Evolutionary conservation across 352 stramenopile genomes (phyloP).

Genomic region (Phytophthora pseudosyringae): DNA sequence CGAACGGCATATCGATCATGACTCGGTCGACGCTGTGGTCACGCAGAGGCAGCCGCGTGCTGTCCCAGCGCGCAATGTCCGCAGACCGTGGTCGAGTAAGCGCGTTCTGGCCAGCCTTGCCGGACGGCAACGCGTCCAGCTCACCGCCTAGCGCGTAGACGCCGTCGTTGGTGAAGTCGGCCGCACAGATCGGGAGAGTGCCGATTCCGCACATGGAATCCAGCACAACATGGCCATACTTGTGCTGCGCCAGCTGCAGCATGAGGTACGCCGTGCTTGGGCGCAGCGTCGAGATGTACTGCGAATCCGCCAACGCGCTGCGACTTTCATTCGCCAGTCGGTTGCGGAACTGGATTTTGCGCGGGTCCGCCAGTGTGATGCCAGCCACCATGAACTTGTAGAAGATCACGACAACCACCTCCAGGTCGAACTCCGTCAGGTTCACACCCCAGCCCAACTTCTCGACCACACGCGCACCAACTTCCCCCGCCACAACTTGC

Average conservation of each 20-base stretch:
- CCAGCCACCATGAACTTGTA: conserved; percentile 72
- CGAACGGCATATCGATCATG: conserved; percentile 84
- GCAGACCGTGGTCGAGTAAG: conserved; percentile 40
- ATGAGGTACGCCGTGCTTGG: conserved; percentile 83
- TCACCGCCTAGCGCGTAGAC: conserved; percentile 77
- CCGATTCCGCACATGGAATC: conserved; percentile 87
- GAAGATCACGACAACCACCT: conserved; percentile 81
- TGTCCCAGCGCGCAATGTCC: conserved; percentile 73
- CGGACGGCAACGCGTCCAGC: conserved; percentile 55
- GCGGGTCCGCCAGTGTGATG: conserved; percentile 65
- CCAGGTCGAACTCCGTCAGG: conserved; percentile 68
- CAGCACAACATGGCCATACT: conserved; percentile 68
- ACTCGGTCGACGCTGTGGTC: conserved; percentile 62
- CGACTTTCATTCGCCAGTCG: conserved; percentile 76
- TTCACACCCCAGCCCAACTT: conserved; percentile 72
- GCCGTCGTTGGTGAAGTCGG: conserved; percentile 52
- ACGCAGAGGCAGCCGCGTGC: conserved; percentile 59
- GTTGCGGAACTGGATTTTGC: conserved; percentile 69
- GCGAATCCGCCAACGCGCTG: conserved; percentile 49
- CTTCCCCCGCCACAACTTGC: conserved; percentile 61
- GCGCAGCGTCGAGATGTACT: conserved; percentile 81
- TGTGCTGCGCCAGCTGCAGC: conserved; percentile 64
- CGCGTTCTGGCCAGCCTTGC: conserved; percentile 65
- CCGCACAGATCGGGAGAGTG: conserved; percentile 72
- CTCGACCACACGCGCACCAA: conserved; percentile 61